These are phyloP conservation scores for Phytophthora rubi DNA, from an alignment of 352 stramenopile species.

Conservation along the genomic window DNA sequence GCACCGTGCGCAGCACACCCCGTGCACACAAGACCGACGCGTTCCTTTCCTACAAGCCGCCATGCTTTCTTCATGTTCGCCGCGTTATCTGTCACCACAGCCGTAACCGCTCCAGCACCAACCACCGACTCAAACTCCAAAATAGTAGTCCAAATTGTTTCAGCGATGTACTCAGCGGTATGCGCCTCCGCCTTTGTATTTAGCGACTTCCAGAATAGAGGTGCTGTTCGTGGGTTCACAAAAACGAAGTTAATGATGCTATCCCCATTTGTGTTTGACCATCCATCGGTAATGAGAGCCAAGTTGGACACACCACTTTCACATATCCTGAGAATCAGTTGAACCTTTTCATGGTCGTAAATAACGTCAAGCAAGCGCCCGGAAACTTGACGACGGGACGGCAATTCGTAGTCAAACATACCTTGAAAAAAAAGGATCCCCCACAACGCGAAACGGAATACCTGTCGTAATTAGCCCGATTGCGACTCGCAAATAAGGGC, in stretches of 20 bases:
- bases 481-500: not conserved
- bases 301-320: not conserved
- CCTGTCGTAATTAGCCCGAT: not conserved
- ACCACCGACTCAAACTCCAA: slow-evolving; percentile 1
- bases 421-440: not conserved
- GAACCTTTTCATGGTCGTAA: slow-evolving; percentile 1
- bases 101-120: too few species aligned
- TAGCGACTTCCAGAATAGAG: slow-evolving; percentile 15
- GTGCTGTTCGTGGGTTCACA: slow-evolving; percentile 3
- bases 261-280: slow-evolving; percentile 12
- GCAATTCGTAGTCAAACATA: slow-evolving; percentile 11
- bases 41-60: not conserved
- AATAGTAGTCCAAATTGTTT: slow-evolving; percentile 2
- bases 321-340: not conserved
- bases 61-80: slow-evolving; percentile 15
- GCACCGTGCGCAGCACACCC: slow-evolving; percentile 17
- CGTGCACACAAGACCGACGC: slow-evolving; percentile 11
- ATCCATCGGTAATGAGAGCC: slow-evolving; percentile 15
- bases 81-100: slow-evolving; percentile 18
- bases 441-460: slow-evolving; percentile 2
- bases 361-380: not conserved
- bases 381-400: slow-evolving; percentile 6
- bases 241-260: slow-evolving; percentile 24
- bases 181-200: not conserved
- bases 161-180: slow-evolving; percentile 1